phyloP scores from a whole-genome alignment of 257 asterid species.

The Cynanchum wilfordii region DNA sequence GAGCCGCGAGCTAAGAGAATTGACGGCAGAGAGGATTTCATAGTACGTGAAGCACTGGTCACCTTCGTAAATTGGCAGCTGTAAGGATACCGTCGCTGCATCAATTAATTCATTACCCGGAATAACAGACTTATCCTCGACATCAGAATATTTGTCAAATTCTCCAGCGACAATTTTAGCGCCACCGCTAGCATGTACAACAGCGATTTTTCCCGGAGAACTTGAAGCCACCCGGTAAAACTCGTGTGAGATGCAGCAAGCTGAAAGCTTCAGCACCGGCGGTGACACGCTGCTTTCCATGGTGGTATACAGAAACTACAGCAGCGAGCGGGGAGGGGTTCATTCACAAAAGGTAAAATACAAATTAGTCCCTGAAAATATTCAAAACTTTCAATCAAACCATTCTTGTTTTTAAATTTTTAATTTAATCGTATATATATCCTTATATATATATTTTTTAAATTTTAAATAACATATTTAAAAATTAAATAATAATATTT shows the following conservation, averaged over 20 bases:
- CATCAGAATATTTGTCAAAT: conserved; percentile 10
- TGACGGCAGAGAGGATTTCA: conserved; percentile 59
- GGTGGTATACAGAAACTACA: not conserved
- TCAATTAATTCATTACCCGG: conserved; percentile 15
- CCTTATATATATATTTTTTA: too few species aligned
- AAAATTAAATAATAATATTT: too few species aligned
- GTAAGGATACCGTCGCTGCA: conserved; percentile 18
- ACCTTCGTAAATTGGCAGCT: conserved; percentile 51
- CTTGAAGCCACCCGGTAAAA: conserved; percentile 52
- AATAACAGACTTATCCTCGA: conserved; percentile 1
- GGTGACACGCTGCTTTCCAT: not conserved
- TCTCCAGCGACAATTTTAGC: conserved; percentile 35
- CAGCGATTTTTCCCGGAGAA: conserved; percentile 54
- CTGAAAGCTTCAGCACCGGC: conserved; percentile 25
- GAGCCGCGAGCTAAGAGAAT: conserved; percentile 54
- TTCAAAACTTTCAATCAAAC: too few species aligned
- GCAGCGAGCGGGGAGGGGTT: not conserved
- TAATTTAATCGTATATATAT: too few species aligned
- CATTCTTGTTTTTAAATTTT: too few species aligned
- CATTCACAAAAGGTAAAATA: not conserved
- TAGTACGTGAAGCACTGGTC: conserved; percentile 75
- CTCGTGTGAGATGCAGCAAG: conserved; percentile 75
- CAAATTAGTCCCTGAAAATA: too few species aligned
- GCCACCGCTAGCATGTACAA: conserved; percentile 65
- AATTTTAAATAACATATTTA: too few species aligned